phyloP scores from a whole-genome alignment of 2,329 filamentous ascomycete genomes.

The Aspergillus ustus region DNA sequence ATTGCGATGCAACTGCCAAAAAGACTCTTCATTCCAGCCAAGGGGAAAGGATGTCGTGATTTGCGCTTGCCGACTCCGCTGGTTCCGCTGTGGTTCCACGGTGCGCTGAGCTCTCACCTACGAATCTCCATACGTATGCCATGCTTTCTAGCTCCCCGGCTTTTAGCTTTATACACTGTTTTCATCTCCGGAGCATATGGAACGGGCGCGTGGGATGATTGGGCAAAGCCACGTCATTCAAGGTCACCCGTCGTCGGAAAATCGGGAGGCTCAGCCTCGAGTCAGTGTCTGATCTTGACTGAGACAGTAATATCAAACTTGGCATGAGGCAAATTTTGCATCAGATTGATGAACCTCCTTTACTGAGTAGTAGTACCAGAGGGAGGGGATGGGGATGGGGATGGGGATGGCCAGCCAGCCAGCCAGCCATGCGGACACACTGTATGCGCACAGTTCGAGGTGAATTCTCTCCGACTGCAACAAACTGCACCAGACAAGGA shows the following conservation, averaged over 20 bases:
- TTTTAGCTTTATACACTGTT: background rate
- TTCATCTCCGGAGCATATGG: background rate
- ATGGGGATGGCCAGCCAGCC: background rate
- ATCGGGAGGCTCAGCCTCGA: background rate
- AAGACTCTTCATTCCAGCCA: too few species aligned
- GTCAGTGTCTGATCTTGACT: conserved; percentile 1
- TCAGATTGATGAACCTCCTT: background rate
- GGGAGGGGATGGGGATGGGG: too few species aligned
- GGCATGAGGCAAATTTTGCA: conserved; percentile 1
- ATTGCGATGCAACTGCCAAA: background rate
- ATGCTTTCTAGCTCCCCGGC: background rate
- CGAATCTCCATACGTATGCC: conserved; percentile 4
- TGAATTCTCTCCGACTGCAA: background rate
- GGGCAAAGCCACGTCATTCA: conserved; percentile 4
- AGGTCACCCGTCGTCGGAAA: background rate
- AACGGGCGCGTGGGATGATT: background rate
- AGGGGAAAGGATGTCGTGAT: background rate
- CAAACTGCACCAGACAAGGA: background rate
- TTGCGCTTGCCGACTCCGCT: background rate
- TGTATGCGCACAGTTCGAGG: background rate
- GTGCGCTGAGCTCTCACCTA: background rate
- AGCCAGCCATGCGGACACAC: background rate
- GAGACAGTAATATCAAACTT: conserved; percentile 2
- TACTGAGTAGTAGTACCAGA: too few species aligned
- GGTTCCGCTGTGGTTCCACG: conserved; percentile 14